phyloP scores from a whole-genome alignment of 1,139 yeast genomes.

The Diutina scorzettiae region DNA sequence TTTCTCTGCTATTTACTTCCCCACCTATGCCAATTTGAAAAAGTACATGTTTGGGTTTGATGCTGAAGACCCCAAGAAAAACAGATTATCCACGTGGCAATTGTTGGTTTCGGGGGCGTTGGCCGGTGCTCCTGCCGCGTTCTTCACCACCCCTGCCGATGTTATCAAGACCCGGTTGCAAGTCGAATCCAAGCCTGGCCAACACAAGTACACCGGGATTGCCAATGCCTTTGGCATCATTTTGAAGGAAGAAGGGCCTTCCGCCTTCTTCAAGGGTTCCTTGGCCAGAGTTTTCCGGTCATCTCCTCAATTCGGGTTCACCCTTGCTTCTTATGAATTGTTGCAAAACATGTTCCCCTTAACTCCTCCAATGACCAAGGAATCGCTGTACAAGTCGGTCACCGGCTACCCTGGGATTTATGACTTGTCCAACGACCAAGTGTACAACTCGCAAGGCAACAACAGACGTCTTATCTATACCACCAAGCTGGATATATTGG shows the following conservation, averaged over 20 bases:
- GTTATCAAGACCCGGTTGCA: slow-evolving; percentile 93
- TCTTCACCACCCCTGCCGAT: slow-evolving; percentile 90
- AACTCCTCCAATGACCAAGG: slow-evolving; percentile 33
- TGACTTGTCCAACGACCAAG: slow-evolving; percentile 37
- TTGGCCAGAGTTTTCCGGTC: slow-evolving; percentile 90
- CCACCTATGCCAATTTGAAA: slow-evolving; percentile 89
- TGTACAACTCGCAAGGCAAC: slow-evolving; percentile 22
- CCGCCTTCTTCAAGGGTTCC: slow-evolving; percentile 93
- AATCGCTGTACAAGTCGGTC: slow-evolving; percentile 33
- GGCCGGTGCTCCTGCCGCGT: slow-evolving; percentile 98
- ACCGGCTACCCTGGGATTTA: slow-evolving; percentile 39
- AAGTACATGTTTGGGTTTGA: slow-evolving; percentile 75
- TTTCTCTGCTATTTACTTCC: slow-evolving; percentile 94
- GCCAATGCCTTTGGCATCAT: slow-evolving; percentile 67
- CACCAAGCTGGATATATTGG: slow-evolving; percentile 9
- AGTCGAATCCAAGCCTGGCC: slow-evolving; percentile 70
- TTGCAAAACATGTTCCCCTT: slow-evolving; percentile 41
- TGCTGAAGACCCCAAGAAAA: slow-evolving; percentile 41
- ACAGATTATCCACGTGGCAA: slow-evolving; percentile 68
- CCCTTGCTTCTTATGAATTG: slow-evolving; percentile 89
- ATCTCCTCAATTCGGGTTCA: slow-evolving; percentile 96
- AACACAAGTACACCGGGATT: slow-evolving; percentile 65
- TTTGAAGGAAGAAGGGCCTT: slow-evolving; percentile 58
- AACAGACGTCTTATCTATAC: slow-evolving; percentile 15
- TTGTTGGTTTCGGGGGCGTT: slow-evolving; percentile 80